Conservation (phyloP, 208 protist genomes). For the Zelonia costaricensis region DNA sequence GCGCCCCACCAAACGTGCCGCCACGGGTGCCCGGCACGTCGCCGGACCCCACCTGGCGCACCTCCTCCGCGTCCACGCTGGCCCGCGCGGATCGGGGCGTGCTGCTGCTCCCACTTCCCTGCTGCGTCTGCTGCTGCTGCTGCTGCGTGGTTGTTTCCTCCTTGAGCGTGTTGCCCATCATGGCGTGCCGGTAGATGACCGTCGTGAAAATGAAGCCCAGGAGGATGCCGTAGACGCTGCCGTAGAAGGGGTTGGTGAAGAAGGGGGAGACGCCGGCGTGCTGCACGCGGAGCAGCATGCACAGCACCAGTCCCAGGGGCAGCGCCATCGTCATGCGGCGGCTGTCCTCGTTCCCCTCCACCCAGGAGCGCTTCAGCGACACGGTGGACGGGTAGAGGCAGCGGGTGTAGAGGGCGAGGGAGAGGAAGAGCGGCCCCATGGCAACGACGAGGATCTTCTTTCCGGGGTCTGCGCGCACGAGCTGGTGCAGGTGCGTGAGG, state of each 20-base stretch:
- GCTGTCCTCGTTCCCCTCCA: conserved; percentile 48
- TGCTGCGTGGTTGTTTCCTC: conserved; percentile 19
- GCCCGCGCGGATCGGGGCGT: no score
- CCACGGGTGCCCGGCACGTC: no score
- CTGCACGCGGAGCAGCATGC: conserved; percentile 75
- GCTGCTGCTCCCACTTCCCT: conserved; percentile 3
- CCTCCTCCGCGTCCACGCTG: no score
- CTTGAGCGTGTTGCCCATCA: conserved; percentile 51
- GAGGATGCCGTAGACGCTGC: conserved; percentile 56
- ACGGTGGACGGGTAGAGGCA: conserved; percentile 54
- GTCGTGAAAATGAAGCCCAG: conserved; percentile 58
- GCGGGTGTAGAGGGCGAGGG: conserved; percentile 47
- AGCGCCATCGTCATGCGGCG: conserved; percentile 58
- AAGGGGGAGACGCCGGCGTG: conserved; percentile 57
- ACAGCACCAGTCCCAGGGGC: conserved; percentile 60
- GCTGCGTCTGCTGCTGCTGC: no score
- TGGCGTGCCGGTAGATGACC: conserved; percentile 62
- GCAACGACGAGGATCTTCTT: conserved; percentile 49
- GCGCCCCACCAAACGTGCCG: no score
- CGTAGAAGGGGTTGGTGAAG: conserved; percentile 62
- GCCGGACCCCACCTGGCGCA: no score
- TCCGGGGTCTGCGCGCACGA: conserved; percentile 33
- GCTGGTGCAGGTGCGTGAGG: conserved; percentile 66
- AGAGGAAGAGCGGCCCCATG: conserved; percentile 54
- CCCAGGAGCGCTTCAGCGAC: conserved; percentile 14